A percentile compares a stretch with the other conserved stretches of the same genome.
phyloP scores from a whole-genome alignment of 2,329 filamentous ascomycete genomes.

The Aspergillus thermomutatus region DNA sequence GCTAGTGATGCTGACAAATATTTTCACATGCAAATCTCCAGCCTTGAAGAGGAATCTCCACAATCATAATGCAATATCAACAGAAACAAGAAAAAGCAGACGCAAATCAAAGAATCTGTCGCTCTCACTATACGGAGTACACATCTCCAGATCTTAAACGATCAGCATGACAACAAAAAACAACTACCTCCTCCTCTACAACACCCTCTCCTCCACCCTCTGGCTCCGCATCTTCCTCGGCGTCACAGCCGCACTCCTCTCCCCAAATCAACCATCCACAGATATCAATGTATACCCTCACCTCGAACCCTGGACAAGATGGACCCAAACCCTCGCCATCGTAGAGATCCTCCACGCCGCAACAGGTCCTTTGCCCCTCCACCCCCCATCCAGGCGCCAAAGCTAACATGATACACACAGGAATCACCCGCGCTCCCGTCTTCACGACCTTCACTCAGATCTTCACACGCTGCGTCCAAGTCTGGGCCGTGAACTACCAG shows the following conservation, averaged over 20 bases:
- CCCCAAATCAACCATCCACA: background rate
- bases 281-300: conserved; percentile 13
- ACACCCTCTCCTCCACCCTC: conserved; percentile 18
- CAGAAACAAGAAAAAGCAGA: background rate
- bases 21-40: background rate
- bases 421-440: conserved; percentile 25
- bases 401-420: conserved; percentile 8
- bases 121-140: no score
- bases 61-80: no score
- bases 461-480: conserved; percentile 29
- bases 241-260: conserved; percentile 7
- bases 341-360: conserved; percentile 26
- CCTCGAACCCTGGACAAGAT: conserved; percentile 24
- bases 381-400: background rate
- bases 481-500: conserved; percentile 29
- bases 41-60: no score
- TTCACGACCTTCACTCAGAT: conserved; percentile 30
- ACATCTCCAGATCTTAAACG: background rate
- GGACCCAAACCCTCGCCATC: conserved; percentile 24
- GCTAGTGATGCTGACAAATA: background rate
- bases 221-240: conserved; percentile 24
- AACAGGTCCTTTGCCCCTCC: conserved; percentile 8
- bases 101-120: background rate
- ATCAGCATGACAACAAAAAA: background rate
- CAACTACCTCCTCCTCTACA: conserved; percentile 25